A percentile compares a stretch with the other conserved stretches of the same genome.
phyloP scores from a whole-genome alignment of 352 stramenopile genomes.

The Phytopythium delawarense region DNA sequence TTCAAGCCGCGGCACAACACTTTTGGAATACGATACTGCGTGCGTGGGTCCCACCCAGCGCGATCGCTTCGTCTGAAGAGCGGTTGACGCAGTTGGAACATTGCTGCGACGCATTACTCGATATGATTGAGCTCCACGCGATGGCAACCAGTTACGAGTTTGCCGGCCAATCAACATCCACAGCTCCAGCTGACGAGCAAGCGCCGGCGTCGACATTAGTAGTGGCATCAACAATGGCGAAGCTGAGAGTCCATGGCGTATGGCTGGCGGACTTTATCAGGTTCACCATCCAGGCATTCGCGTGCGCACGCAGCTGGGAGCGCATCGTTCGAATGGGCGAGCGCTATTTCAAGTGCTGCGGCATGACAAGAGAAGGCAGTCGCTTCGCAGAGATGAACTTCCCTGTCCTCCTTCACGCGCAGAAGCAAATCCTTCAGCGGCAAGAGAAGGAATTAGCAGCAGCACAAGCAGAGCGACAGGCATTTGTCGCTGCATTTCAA shows the following conservation, averaged over 20 bases:
- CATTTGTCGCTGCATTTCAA: conserved; percentile 43
- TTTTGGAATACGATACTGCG: conserved; percentile 55
- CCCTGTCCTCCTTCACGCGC: conserved; percentile 51
- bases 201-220: conserved; percentile 34
- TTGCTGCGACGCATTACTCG: conserved; percentile 43
- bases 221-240: conserved; percentile 25
- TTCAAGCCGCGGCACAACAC: conserved; percentile 49
- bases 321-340: conserved; percentile 54
- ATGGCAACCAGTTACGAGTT: not conserved
- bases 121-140: conserved; percentile 42
- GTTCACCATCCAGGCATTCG: conserved; percentile 31
- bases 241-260: conserved; percentile 32
- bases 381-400: conserved; percentile 63
- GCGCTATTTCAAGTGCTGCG: conserved; percentile 41
- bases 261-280: conserved; percentile 48
- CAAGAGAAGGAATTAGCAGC: conserved; percentile 27
- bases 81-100: conserved; percentile 17
- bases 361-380: conserved; percentile 20
- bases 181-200: not conserved
- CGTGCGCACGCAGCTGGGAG: conserved; percentile 31
- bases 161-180: not conserved
- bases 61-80: conserved; percentile 11
- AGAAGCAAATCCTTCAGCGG: conserved; percentile 47
- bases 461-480: conserved; percentile 22
- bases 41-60: conserved; percentile 45